Percentiles rank a stretch among this genome's conserved stretches.
Evolutionary conservation across 2,329 filamentous ascomycete species (phyloP).

Genomic region (Parastagonospora nodorum): DNA sequence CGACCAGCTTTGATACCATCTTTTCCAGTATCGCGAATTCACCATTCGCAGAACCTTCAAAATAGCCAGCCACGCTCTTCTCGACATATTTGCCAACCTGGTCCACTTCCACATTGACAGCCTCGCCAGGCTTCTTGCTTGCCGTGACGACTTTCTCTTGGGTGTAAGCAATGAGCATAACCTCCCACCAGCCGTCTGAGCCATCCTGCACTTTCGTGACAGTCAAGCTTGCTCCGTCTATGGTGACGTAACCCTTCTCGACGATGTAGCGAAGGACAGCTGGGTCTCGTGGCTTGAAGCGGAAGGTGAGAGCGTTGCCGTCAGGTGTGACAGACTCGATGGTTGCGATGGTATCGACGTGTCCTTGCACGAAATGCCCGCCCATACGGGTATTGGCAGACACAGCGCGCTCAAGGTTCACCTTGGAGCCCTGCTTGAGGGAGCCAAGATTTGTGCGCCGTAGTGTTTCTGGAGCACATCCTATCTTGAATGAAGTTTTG

Average conservation of each 20-base stretch:
- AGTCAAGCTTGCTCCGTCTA: constrained; percentile 94
- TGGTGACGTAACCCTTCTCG: constrained; percentile 92
- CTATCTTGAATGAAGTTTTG: constrained; percentile 76
- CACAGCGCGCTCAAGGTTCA: constrained; percentile 95
- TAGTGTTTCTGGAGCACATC: constrained; percentile 92
- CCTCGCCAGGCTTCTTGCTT: constrained; percentile 76
- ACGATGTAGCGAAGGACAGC: constrained; percentile 84
- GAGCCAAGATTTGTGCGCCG: constrained; percentile 92
- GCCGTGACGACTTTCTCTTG: constrained; percentile 89
- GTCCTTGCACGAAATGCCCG: constrained; percentile 96
- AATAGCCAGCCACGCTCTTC: constrained; percentile 85
- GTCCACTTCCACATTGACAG: constrained; percentile 92
- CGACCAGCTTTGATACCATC: constrained; percentile 70
- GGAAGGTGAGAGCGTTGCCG: constrained; percentile 87
- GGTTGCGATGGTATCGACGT: constrained; percentile 87
- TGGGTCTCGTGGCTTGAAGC: constrained; percentile 73
- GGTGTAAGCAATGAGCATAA: constrained; percentile 97
- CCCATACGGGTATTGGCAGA: constrained; percentile 93
- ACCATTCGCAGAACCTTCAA: constrained; percentile 62
- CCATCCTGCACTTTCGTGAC: constrained; percentile 83
- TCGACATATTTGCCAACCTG: constrained; percentile 85
- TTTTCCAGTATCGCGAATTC: constrained; percentile 57
- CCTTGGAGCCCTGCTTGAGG: constrained; percentile 67
- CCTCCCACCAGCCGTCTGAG: constrained; percentile 83
- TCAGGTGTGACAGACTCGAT: constrained; percentile 76